A percentile compares a stretch with the other conserved stretches of the same genome.
Conservation (phyloP, 2,329 filamentous ascomycete genomes). For the Aspergillus sp. region DNA sequence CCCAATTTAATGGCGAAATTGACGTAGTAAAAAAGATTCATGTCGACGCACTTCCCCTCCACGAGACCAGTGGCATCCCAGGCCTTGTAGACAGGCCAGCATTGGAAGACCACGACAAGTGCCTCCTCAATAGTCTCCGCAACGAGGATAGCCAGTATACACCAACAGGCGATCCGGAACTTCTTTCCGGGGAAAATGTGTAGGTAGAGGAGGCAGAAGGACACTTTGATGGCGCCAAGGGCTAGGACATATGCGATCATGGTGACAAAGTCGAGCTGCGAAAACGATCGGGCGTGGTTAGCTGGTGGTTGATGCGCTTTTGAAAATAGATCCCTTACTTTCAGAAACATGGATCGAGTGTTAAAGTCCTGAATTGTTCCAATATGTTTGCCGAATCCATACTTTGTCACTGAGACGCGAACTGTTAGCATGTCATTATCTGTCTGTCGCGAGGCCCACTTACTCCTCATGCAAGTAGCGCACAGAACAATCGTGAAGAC, state of each 20-base stretch:
- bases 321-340: background rate
- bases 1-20: background rate
- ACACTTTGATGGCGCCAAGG: conserved; percentile 30
- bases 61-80: background rate
- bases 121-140: background rate
- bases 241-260: conserved; percentile 27
- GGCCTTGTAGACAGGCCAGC: background rate
- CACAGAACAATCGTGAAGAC: background rate
- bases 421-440: background rate
- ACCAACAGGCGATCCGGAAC: conserved; percentile 16
- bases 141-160: conserved; percentile 6
- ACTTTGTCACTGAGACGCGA: background rate
- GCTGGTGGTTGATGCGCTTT: too few relatives aligned
- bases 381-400: background rate
- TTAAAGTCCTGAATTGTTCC: background rate
- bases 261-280: background rate
- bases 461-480: background rate
- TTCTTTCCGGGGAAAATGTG: conserved; percentile 20
- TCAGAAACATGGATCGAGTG: background rate
- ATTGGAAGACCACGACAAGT: background rate
- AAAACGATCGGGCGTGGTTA: background rate
- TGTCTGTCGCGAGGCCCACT: background rate
- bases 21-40: background rate
- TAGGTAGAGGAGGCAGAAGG: conserved; percentile 25
- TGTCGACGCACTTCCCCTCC: background rate